Evolutionary conservation across 495 filamentous ascomycete species (phyloP).

Genomic region (Daldinia childiae): DNA sequence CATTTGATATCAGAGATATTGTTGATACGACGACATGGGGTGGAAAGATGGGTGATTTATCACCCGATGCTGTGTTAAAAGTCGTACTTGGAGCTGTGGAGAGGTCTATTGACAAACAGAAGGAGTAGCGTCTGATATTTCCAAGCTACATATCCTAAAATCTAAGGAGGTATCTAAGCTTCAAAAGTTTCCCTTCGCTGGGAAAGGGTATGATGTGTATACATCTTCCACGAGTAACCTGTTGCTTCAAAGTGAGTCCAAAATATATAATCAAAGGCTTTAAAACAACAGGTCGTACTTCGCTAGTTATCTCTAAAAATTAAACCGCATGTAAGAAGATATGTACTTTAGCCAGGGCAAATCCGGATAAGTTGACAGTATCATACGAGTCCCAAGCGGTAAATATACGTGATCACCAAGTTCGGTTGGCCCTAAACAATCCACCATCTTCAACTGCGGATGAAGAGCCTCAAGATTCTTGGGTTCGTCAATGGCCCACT

Average conservation of each 20-base stretch:
- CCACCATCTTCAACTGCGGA: constrained; percentile 31
- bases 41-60: constrained; percentile 47
- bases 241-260: not conserved
- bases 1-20: constrained; percentile 72
- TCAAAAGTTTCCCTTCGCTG: not conserved
- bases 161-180: not conserved
- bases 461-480: constrained; percentile 34
- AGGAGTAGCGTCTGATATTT: not conserved
- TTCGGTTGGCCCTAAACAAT: constrained; percentile 28
- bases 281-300: not conserved
- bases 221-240: not conserved
- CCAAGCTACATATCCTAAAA: not conserved
- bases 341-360: constrained; percentile 35
- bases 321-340: constrained; percentile 27
- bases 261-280: not conserved
- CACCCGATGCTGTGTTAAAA: constrained; percentile 71
- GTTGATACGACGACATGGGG: constrained; percentile 83
- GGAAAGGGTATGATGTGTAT: not conserved
- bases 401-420: constrained; percentile 21
- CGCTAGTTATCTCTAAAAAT: constrained; percentile 10
- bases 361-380: constrained; percentile 28
- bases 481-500: constrained; percentile 39
- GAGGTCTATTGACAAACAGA: constrained; percentile 34
- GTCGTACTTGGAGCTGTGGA: constrained; percentile 71
- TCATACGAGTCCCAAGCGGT: constrained; percentile 22